Conservation (phyloP, 2,329 filamentous ascomycete species). For the Tetracladium maxilliforme region DNA sequence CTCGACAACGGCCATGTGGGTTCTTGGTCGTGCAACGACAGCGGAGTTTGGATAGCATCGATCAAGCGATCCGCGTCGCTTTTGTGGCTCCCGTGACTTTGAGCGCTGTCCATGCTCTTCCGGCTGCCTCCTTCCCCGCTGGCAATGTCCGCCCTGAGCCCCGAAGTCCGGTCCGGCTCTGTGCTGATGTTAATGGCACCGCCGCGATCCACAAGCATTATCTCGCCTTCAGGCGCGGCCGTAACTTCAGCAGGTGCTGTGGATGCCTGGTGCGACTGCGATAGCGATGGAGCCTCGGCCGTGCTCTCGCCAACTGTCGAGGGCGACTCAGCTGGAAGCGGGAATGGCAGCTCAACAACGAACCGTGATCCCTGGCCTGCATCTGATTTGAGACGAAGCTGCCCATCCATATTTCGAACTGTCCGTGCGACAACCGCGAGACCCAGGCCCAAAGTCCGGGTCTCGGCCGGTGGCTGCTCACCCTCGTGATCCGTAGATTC, state of each 20-base stretch:
- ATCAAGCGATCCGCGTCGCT: conserved; percentile 59
- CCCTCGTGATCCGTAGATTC: conserved; percentile 20
- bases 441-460: conserved; percentile 57
- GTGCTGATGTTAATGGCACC: conserved; percentile 24
- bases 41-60: conserved; percentile 57
- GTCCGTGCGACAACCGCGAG: conserved; percentile 80
- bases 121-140: conserved; percentile 26
- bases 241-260: conserved; percentile 8
- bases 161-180: too few relatives aligned
- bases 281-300: conserved; percentile 8
- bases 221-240: conserved; percentile 30
- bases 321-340: conserved; percentile 32
- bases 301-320: conserved; percentile 5
- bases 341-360: conserved; percentile 64
- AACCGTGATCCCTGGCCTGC: conserved; percentile 72
- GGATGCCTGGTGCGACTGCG: conserved; percentile 1
- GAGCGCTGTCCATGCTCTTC: conserved; percentile 33
- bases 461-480: conserved; percentile 9
- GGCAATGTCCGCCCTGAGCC: too few relatives aligned
- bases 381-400: conserved; percentile 72
- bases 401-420: conserved; percentile 81
- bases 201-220: conserved; percentile 43
- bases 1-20: too few relatives aligned
- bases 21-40: too few relatives aligned
- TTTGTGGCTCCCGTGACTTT: conserved; percentile 32